A percentile compares a stretch with the other conserved stretches of the same genome.
These are phyloP conservation scores for Chlorella ohadii DNA, from an alignment of 139 green algal species.

Conservation along the genomic window DNA sequence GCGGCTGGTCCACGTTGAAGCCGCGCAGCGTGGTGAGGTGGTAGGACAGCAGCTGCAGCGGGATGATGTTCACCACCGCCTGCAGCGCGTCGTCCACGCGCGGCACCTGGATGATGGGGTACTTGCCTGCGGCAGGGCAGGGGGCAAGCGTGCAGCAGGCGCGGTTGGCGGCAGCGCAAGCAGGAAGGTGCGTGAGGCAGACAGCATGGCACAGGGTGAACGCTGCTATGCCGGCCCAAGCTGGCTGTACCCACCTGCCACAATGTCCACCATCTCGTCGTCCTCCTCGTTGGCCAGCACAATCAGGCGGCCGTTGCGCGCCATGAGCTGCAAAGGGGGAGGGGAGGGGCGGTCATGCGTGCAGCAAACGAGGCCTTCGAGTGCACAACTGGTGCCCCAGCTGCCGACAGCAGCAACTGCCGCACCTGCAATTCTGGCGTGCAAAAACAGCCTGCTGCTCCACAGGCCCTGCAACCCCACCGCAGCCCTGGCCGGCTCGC, in stretches of 20 bases:
- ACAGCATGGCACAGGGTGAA: too few relatives aligned
- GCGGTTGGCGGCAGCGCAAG: neutral
- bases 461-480: too few relatives aligned
- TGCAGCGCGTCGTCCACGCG: constrained; percentile 83
- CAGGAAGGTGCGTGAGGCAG: too few relatives aligned
- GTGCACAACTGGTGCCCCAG: too few relatives aligned
- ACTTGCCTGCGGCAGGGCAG: constrained; percentile 10
- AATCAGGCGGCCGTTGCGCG: constrained; percentile 76
- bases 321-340: constrained; percentile 63
- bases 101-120: constrained; percentile 62
- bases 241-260: constrained; percentile 7
- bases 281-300: constrained; percentile 87
- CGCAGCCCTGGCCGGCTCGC: too few relatives aligned
- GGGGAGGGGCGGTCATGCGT: neutral
- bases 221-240: too few relatives aligned
- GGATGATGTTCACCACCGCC: constrained; percentile 95
- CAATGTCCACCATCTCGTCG: constrained; percentile 47
- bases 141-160: constrained; percentile 18
- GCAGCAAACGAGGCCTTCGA: neutral
- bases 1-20: constrained; percentile 92
- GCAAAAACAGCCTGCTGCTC: neutral
- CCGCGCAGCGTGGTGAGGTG: constrained; percentile 93
- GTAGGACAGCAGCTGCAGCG: constrained; percentile 95
- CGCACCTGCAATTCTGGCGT: too few relatives aligned
- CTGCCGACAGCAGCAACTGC: neutral